phyloP scores from a whole-genome alignment of 2,329 filamentous ascomycete genomes.

The Trichoderma sp. region DNA sequence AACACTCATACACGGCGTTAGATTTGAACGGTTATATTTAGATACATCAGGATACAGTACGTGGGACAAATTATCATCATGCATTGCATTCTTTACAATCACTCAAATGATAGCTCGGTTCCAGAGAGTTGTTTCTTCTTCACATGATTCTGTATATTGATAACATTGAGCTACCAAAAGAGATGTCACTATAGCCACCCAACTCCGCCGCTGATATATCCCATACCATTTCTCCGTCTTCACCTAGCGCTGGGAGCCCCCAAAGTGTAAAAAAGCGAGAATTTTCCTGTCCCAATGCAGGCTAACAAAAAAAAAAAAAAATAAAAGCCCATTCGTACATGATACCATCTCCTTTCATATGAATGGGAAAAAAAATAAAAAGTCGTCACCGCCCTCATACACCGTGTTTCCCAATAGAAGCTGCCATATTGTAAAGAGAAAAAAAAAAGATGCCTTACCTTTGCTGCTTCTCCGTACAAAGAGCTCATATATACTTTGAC shows the following conservation, averaged over 20 bases:
- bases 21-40: not conserved
- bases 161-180: conserved; percentile 33
- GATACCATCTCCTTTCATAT: conserved; percentile 26
- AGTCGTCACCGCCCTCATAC: conserved; percentile 7
- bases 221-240: conserved; percentile 32
- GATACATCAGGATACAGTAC: not conserved
- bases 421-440: not conserved
- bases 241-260: conserved; percentile 20
- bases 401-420: conserved; percentile 6
- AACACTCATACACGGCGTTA: not conserved
- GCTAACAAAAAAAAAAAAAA: conserved; percentile 23
- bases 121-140: conserved; percentile 28
- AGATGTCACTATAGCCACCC: conserved; percentile 35
- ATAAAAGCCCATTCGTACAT: conserved; percentile 30
- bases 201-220: conserved; percentile 42
- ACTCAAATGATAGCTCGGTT: not conserved
- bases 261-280: conserved; percentile 6
- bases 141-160: conserved; percentile 16
- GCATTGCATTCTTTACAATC: not conserved
- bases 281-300: conserved; percentile 6
- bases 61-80: not conserved
- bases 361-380: not conserved
- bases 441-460: conserved; percentile 10
- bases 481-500: conserved; percentile 5
- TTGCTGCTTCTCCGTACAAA: not conserved